phyloP scores from a whole-genome alignment of 352 stramenopile genomes.

The Globisporangium heterothallicum region DNA sequence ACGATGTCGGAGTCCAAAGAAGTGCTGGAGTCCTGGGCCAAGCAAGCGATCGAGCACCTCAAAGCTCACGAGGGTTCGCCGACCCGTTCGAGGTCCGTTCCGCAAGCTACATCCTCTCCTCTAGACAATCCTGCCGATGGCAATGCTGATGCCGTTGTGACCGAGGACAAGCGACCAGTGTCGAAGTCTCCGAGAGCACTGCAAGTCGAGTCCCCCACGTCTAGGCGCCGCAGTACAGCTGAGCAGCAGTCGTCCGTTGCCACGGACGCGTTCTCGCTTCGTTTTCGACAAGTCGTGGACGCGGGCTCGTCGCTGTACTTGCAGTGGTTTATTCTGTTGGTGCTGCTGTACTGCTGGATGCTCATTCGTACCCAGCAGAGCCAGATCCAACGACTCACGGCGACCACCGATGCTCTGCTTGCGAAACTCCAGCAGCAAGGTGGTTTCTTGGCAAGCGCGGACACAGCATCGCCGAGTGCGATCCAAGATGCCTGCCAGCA shows the following conservation, averaged over 20 bases:
- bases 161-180: too few relatives aligned
- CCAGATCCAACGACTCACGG: conserved; percentile 38
- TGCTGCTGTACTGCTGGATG: conserved; percentile 32
- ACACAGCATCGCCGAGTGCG: neutral
- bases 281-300: neutral
- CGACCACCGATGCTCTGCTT: conserved; percentile 30
- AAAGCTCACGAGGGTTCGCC: too few relatives aligned
- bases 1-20: conserved; percentile 70
- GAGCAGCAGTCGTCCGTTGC: too few relatives aligned
- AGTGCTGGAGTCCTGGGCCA: conserved; percentile 52
- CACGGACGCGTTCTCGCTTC: neutral
- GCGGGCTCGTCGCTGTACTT: conserved; percentile 12
- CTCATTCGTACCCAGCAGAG: conserved; percentile 32
- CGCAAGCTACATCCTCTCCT: too few relatives aligned
- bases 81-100: too few relatives aligned
- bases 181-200: too few relatives aligned
- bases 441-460: neutral
- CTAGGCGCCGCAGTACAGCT: too few relatives aligned
- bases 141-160: too few relatives aligned
- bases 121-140: too few relatives aligned
- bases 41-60: conserved; percentile 43
- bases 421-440: conserved; percentile 24
- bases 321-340: conserved; percentile 27
- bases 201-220: too few relatives aligned
- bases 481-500: neutral